These are phyloP conservation scores for Excoecaria cochinchinensis DNA, from an alignment of 345 rosid genomes.

Conservation along the genomic window DNA sequence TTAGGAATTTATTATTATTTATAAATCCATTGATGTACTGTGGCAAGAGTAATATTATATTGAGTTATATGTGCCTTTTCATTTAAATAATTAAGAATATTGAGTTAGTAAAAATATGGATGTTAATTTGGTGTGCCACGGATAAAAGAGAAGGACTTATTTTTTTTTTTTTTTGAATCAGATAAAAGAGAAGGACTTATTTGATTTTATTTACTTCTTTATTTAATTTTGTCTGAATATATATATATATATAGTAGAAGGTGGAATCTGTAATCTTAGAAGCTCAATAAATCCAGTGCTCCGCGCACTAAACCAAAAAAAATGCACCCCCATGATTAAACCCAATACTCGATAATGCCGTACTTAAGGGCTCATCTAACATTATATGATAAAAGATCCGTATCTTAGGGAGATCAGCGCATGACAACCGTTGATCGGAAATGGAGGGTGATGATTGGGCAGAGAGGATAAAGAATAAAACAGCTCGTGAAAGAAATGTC, in stretches of 20 bases:
- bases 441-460: background rate
- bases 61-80: too few relatives aligned
- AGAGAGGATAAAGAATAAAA: background rate
- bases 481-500: constrained; percentile 28
- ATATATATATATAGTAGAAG: background rate
- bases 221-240: background rate
- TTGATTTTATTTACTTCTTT: too few relatives aligned
- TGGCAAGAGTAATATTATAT: too few relatives aligned
- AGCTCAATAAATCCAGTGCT: background rate
- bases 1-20: too few relatives aligned
- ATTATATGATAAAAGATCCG: background rate
- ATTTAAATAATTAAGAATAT: too few relatives aligned
- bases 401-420: background rate
- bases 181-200: too few relatives aligned
- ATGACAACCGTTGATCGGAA: background rate
- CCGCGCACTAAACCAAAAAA: background rate
- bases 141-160: too few relatives aligned
- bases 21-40: too few relatives aligned
- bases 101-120: too few relatives aligned
- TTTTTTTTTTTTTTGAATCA: background rate
- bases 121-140: too few relatives aligned
- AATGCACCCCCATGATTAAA: background rate
- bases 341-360: background rate
- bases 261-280: background rate
- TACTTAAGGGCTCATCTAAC: too few relatives aligned